Conservation (phyloP, 2,329 filamentous ascomycete species). For the Podosphaera aphanis region DNA sequence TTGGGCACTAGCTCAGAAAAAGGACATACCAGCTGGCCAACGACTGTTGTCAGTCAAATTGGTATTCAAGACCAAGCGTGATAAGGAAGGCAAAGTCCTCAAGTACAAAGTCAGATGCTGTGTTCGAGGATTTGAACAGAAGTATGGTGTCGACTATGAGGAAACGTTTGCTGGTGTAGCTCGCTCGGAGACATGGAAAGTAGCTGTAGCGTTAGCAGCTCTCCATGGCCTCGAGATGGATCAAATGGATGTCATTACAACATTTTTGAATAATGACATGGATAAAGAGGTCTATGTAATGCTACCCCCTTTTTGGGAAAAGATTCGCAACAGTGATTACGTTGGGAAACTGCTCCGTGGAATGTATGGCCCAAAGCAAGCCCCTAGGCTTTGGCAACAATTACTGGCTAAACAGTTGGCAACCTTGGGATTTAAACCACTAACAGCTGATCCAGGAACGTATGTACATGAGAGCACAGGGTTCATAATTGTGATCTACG, state of each 20-base stretch:
- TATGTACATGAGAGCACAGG: neutral
- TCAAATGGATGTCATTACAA: no score
- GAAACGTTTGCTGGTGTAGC: constrained; percentile 1
- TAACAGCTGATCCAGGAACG: neutral
- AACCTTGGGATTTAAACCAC: neutral
- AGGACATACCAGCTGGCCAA: neutral
- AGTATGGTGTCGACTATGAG: neutral
- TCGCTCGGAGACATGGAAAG: no score
- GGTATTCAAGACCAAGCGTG: constrained; percentile 1
- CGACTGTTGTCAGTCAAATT: neutral
- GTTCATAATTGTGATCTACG: neutral
- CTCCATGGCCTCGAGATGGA: no score
- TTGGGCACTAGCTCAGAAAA: neutral
- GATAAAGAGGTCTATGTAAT: no score
- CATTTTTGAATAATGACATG: no score
- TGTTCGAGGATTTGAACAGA: neutral
- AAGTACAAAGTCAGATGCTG: neutral
- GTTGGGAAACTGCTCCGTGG: no score
- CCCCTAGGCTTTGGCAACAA: neutral
- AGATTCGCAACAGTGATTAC: no score
- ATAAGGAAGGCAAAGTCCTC: neutral
- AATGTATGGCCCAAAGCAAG: neutral
- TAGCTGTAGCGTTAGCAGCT: no score
- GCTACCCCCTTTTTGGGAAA: no score
- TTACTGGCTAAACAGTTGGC: neutral